Evolutionary conservation across 345 rosid species (phyloP).

Genomic region (Chamaenerion angustifolium): DNA sequence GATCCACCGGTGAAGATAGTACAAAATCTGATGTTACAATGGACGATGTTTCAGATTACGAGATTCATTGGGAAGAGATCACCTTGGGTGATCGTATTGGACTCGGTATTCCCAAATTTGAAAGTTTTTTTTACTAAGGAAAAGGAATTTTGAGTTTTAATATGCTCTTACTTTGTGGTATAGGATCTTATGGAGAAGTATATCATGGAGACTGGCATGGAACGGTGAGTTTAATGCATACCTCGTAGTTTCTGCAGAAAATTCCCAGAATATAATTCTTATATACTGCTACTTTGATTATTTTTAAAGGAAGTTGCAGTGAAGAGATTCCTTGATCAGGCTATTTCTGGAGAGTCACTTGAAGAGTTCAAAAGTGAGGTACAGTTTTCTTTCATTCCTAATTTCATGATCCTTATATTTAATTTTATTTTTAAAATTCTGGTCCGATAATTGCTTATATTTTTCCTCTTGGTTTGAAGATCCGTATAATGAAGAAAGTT

Average conservation of each 20-base stretch:
- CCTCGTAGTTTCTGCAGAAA: neutral
- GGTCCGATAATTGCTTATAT: neutral
- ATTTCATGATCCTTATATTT: neutral
- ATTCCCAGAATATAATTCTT: neutral
- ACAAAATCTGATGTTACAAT: conserved; percentile 46
- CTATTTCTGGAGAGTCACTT: conserved; percentile 58
- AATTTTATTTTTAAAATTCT: neutral
- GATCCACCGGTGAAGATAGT: conserved; percentile 48
- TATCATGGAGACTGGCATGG: conserved; percentile 98
- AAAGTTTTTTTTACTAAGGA: conserved; percentile 7
- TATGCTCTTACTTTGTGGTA: conserved; percentile 14
- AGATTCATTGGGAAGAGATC: conserved; percentile 84
- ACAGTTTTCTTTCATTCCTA: neutral
- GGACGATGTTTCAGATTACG: conserved; percentile 82
- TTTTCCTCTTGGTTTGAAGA: conserved; percentile 18
- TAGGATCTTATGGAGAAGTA: conserved; percentile 97
- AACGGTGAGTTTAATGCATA: conserved; percentile 50
- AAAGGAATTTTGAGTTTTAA: conserved; percentile 5
- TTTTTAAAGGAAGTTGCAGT: conserved; percentile 74
- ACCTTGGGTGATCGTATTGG: conserved; percentile 90
- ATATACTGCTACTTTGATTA: neutral
- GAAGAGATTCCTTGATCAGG: conserved; percentile 87
- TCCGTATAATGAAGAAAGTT: conserved; percentile 65
- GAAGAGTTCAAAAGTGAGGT: conserved; percentile 90
- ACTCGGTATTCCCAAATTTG: conserved; percentile 48